A percentile compares a stretch with the other conserved stretches of the same genome.
Evolutionary conservation across 208 protist species (phyloP).

Genomic region (Acanthamoeba culbertsoni): DNA sequence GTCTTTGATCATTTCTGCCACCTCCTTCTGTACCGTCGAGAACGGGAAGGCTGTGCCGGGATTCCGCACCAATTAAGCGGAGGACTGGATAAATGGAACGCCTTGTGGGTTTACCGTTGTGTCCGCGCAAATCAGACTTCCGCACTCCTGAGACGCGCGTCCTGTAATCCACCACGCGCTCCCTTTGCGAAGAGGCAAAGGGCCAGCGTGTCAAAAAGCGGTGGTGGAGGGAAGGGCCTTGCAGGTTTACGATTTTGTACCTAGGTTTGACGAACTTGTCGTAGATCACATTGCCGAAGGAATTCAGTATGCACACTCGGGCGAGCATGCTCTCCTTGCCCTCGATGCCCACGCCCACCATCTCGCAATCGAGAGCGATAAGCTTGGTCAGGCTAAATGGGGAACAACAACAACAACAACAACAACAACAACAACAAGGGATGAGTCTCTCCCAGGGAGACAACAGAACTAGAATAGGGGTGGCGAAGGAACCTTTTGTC

Average conservation of each 20-base stretch:
- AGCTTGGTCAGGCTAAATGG: conserved; percentile 17
- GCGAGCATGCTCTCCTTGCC: conserved; percentile 61
- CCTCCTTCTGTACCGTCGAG: conserved; percentile 56
- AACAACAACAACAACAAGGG: neutral
- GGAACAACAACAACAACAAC: neutral
- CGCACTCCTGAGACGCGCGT: conserved; percentile 46
- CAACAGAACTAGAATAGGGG: neutral
- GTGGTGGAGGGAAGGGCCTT: neutral
- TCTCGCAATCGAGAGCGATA: conserved; percentile 77
- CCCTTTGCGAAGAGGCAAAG: neutral
- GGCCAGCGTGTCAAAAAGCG: neutral
- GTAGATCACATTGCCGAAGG: conserved; percentile 61
- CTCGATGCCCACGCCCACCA: conserved; percentile 71
- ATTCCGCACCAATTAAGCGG: neutral
- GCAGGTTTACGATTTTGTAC: neutral
- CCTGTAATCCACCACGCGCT: conserved; percentile 61
- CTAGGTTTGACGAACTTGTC: conserved; percentile 60
- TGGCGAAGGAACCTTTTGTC: neutral
- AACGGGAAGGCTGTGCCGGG: conserved; percentile 29
- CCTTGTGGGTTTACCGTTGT: neutral
- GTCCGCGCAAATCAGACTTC: neutral
- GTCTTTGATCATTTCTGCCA: conserved; percentile 48
- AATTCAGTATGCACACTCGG: conserved; percentile 65
- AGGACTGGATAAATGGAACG: too few species aligned
- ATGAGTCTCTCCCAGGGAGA: neutral